Evolutionary conservation across 1,139 yeast species (phyloP).

Genomic region (Martiniozyma asiatica): DNA sequence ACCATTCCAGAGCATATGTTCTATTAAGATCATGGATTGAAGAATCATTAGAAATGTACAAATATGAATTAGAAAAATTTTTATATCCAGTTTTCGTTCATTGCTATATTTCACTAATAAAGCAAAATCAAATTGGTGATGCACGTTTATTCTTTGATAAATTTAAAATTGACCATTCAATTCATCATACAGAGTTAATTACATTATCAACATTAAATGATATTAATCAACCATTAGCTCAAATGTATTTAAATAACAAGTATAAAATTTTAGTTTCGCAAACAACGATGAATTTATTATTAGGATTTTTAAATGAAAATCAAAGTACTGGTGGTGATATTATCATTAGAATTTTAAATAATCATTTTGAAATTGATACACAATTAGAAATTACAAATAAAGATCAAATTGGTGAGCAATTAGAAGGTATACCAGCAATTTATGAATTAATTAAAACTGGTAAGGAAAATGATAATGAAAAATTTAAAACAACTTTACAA

Average conservation of each 20-base stretch:
- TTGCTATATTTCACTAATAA: constrained; percentile 67
- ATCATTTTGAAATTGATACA: constrained; percentile 62
- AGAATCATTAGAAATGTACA: constrained; percentile 80
- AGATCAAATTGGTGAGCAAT: constrained; percentile 19
- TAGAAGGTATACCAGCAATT: constrained; percentile 25
- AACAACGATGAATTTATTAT: constrained; percentile 71
- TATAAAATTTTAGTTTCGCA: constrained; percentile 70
- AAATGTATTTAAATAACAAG: constrained; percentile 59
- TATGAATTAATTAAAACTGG: constrained; percentile 19
- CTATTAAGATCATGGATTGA: constrained; percentile 84
- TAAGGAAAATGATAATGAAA: constrained; percentile 10
- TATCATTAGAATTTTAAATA: constrained; percentile 74
- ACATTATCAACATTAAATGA: constrained; percentile 63
- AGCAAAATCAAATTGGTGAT: constrained; percentile 43
- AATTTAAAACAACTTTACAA: constrained; percentile 9
- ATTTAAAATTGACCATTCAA: constrained; percentile 60
- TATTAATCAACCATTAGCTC: constrained; percentile 71
- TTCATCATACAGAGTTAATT: constrained; percentile 68
- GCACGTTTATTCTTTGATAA: constrained; percentile 70
- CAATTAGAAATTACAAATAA: constrained; percentile 30
- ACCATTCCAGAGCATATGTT: constrained; percentile 64
- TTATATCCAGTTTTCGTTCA: constrained; percentile 88
- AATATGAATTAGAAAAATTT: constrained; percentile 74
- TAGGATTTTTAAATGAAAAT: constrained; percentile 82
- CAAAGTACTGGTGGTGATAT: constrained; percentile 90